These are phyloP conservation scores for Termitomyces sp. DNA, from an alignment of 768 basidiomycete genomes.

Conservation along the genomic window DNA sequence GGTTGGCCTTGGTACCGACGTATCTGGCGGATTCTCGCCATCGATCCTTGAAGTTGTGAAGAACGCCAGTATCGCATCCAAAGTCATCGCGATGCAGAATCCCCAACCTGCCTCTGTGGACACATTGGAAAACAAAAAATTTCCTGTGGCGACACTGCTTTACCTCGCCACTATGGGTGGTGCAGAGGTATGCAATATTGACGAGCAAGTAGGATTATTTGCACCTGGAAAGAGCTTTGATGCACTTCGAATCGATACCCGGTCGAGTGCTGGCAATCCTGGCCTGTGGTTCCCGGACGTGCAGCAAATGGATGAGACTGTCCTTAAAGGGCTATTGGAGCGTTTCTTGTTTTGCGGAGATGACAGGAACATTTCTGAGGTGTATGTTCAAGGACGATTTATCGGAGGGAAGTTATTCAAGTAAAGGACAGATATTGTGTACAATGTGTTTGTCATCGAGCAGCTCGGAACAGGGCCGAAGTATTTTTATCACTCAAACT, in stretches of 20 bases:
- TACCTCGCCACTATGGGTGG: conserved; percentile 93
- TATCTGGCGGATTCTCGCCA: conserved; percentile 80
- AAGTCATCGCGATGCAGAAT: conserved; percentile 55
- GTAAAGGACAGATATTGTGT: no score
- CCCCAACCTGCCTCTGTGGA: background rate
- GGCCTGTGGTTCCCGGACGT: conserved; percentile 46
- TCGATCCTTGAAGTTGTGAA: conserved; percentile 76
- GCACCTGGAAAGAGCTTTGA: conserved; percentile 84
- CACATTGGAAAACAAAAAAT: conserved; percentile 50
- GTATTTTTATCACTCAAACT: no score
- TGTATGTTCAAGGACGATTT: conserved; percentile 77
- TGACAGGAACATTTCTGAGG: conserved; percentile 73
- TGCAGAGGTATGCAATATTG: conserved; percentile 73
- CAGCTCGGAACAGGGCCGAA: no score
- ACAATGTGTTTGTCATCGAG: no score
- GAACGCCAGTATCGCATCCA: conserved; percentile 76
- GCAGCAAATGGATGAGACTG: conserved; percentile 19
- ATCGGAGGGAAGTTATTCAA: conserved; percentile 63
- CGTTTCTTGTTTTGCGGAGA: conserved; percentile 85
- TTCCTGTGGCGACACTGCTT: conserved; percentile 71
- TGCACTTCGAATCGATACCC: conserved; percentile 68
- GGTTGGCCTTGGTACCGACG: conserved; percentile 95
- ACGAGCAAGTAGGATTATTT: conserved; percentile 70
- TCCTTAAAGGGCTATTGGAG: conserved; percentile 52
- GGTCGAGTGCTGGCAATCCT: conserved; percentile 46